phyloP scores from a whole-genome alignment of 2,329 filamentous ascomycete genomes.

The Fusarium siculi region DNA sequence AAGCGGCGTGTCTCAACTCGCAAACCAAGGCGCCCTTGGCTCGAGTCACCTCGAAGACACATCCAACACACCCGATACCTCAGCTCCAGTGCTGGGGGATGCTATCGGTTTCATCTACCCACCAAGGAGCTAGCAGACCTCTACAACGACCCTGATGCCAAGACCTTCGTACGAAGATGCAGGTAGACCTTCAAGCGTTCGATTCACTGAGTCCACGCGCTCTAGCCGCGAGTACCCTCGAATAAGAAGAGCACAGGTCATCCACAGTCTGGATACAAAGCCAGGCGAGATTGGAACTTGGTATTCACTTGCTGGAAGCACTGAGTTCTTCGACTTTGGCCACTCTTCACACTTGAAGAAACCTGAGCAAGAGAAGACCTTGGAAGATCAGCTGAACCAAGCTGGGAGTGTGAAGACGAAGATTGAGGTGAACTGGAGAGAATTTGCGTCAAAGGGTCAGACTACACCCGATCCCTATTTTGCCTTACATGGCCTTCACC shows the following conservation, averaged over 20 bases:
- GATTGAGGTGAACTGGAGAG: no score
- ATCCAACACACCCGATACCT: background rate
- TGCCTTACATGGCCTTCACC: background rate
- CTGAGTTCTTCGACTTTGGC: background rate
- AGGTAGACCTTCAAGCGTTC: no score
- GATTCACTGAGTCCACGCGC: no score
- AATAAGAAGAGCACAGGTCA: no score
- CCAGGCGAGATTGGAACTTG: background rate
- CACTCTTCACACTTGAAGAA: background rate
- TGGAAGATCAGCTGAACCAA: background rate
- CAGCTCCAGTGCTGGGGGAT: fast-evolving
- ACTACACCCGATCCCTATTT: background rate
- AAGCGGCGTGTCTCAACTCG: background rate
- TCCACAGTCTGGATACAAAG: no score
- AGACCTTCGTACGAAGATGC: no score
- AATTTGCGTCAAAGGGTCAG: background rate
- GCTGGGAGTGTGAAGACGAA: background rate
- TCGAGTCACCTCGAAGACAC: background rate
- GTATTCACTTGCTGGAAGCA: background rate
- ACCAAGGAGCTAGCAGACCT: no score
- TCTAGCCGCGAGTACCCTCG: no score
- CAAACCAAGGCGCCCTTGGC: background rate
- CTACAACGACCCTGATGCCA: no score
- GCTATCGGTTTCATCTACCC: background rate
- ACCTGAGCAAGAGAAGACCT: background rate